Evolutionary conservation across 768 basidiomycete genomes (phyloP).

Genomic region (Tulasnella sp.): DNA sequence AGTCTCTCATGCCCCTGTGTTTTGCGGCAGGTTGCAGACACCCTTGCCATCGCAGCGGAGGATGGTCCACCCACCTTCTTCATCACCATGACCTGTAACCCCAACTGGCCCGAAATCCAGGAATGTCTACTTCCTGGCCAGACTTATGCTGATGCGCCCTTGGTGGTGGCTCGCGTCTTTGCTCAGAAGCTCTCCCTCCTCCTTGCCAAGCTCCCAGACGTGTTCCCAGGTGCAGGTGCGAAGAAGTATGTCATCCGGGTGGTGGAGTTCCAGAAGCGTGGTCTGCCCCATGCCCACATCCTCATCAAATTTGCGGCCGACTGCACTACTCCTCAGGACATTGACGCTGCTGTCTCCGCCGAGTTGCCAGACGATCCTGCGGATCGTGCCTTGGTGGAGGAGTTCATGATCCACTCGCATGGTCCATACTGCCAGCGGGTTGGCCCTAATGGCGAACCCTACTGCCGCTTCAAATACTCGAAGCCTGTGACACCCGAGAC

Average conservation of each 20-base stretch:
- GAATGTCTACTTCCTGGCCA: constrained; percentile 32
- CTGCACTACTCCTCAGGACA: constrained; percentile 22
- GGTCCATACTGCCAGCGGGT: constrained; percentile 26
- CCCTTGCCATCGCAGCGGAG: constrained; percentile 33
- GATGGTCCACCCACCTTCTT: constrained; percentile 35
- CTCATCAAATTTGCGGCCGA: constrained; percentile 26
- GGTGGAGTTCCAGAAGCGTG: constrained; percentile 35
- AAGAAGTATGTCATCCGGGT: constrained; percentile 26
- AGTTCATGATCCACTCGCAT: constrained; percentile 31
- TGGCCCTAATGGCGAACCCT: constrained; percentile 16
- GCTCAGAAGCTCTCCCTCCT: constrained; percentile 25
- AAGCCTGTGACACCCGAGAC: constrained; percentile 22
- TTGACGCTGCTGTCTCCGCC: constrained; percentile 29
- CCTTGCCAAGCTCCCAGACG: constrained; percentile 22
- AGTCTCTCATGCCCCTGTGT: background rate
- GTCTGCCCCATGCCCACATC: constrained; percentile 34
- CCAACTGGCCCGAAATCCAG: constrained; percentile 37
- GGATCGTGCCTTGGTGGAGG: constrained; percentile 23
- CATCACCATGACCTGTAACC: constrained; percentile 43
- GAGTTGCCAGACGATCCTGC: constrained; percentile 25
- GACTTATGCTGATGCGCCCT: constrained; percentile 27
- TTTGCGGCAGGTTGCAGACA: constrained; percentile 23
- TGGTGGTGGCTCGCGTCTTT: constrained; percentile 30
- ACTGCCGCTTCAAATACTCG: constrained; percentile 23
- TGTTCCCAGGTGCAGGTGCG: constrained; percentile 28